phyloP scores from a whole-genome alignment of 2,329 filamentous ascomycete genomes.

The Helotiales sp. region DNA sequence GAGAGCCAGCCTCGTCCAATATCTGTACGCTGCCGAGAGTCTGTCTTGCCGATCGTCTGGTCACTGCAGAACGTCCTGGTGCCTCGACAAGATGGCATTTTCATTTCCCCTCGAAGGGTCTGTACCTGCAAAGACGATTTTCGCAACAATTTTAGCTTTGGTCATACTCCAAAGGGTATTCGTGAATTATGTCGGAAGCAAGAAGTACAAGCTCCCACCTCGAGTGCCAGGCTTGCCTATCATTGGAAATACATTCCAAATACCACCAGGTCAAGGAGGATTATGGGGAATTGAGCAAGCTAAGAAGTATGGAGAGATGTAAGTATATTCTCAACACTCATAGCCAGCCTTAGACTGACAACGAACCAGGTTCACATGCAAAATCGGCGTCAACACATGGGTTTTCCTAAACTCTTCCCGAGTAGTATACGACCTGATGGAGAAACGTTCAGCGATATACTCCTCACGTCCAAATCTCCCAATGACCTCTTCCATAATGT shows the following conservation, averaged over 20 bases:
- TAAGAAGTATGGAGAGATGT: slow-evolving; percentile 29
- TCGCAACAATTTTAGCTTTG: slow-evolving; percentile 5
- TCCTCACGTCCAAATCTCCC: slow-evolving; percentile 23
- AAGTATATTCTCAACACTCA: not conserved
- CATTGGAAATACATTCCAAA: slow-evolving; percentile 26
- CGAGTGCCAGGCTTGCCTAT: slow-evolving; percentile 23
- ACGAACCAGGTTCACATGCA: slow-evolving; percentile 22
- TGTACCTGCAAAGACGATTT: slow-evolving; percentile 5
- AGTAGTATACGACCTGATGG: slow-evolving; percentile 37
- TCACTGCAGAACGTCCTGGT: too few relatives aligned
- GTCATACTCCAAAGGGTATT: slow-evolving; percentile 21
- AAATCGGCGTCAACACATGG: slow-evolving; percentile 39
- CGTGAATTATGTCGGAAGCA: slow-evolving; percentile 5
- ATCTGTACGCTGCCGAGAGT: too few relatives aligned
- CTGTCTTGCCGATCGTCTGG: too few relatives aligned
- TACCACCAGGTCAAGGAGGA: slow-evolving; percentile 21
- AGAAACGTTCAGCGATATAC: slow-evolving; percentile 26
- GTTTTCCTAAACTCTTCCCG: slow-evolving; percentile 43
- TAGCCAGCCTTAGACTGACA: not conserved
- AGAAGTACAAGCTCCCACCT: slow-evolving; percentile 27
- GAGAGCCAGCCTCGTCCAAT: too few relatives aligned
- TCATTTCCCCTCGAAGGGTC: not conserved
- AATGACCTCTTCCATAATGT: slow-evolving; percentile 31
- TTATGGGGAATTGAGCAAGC: slow-evolving; percentile 19
- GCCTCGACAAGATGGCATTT: not conserved